These are phyloP conservation scores for Paecilomyces fulvus DNA, from an alignment of 2,329 filamentous ascomycete genomes.

Conservation along the genomic window DNA sequence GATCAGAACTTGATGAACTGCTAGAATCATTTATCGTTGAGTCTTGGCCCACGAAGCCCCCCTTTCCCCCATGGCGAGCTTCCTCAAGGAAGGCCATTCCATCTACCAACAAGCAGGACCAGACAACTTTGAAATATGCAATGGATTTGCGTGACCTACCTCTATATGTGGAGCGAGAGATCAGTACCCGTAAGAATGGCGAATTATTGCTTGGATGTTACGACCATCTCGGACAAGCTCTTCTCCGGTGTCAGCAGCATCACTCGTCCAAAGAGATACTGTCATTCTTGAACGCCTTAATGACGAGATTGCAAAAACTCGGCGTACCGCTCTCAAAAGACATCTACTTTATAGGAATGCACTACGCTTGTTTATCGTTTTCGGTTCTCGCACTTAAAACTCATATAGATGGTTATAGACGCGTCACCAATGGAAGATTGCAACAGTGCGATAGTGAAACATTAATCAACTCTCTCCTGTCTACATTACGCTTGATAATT, in stretches of 20 bases:
- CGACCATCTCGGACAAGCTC: slow-evolving; percentile 8
- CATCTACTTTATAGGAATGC: slow-evolving; percentile 18
- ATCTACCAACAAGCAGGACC: slow-evolving; percentile 1
- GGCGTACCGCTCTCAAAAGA: slow-evolving; percentile 4
- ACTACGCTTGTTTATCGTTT: slow-evolving; percentile 22
- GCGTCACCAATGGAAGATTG: slow-evolving; percentile 3
- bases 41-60: slow-evolving; percentile 14
- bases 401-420: slow-evolving; percentile 15
- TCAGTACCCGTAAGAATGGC: slow-evolving; percentile 7
- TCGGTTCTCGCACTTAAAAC: slow-evolving; percentile 19
- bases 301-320: slow-evolving; percentile 17
- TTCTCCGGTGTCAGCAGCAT: slow-evolving; percentile 16
- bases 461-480: slow-evolving; percentile 15
- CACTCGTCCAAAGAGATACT: slow-evolving; percentile 23
- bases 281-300: slow-evolving; percentile 20
- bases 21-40: slow-evolving; percentile 13
- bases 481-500: slow-evolving; percentile 12
- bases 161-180: slow-evolving; percentile 16
- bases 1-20: slow-evolving; percentile 6
- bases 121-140: slow-evolving; percentile 1
- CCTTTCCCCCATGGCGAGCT: slow-evolving; percentile 14
- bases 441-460: slow-evolving; percentile 4
- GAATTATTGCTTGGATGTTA: slow-evolving; percentile 7
- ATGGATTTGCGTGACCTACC: slow-evolving; percentile 11
- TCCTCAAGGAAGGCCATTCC: slow-evolving; percentile 6